Base-by-base conservation (phyloP, 2,329 filamentous ascomycete species). In the Karstenula rhodostoma region DNA sequence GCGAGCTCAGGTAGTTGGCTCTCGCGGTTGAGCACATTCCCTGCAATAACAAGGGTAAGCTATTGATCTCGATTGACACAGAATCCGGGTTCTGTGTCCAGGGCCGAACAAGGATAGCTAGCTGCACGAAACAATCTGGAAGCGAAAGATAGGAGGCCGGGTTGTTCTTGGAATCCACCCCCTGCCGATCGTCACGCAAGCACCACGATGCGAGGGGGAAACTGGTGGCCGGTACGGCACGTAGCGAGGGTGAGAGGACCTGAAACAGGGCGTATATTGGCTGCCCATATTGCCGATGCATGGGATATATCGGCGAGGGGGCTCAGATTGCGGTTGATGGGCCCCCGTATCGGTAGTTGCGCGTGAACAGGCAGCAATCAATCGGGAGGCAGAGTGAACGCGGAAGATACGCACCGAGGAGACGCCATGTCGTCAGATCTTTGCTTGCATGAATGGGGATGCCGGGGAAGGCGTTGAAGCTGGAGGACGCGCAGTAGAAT, bases 371-470 rank as follows among this genome's bases (percentile, higher is more conserved):
- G 29, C 7, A 43, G 33, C 33, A 8, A 50, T 25, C 19, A 25
- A 51, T 19, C 29, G 25, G 22, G 32, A 32, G 33, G 32, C 4
- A 19, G 35, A 44, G 15, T 43, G 29, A 56, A 32, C 19, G 47
- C 17, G 46, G 35, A 42, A 12, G 4, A 32, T 40, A 64, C 68
- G 61, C 60, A 56, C 78, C 77, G 37, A 81, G 75, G 7, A 82
- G 76, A 58, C 80, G 82, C 83, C 84, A 87, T 55, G 81, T 80
- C 17, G 77, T 64, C 19, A 87, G 68, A 65, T 86, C 83, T 56
- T 78, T 80, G n/a, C 81, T 84, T 1, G 83, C 82, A 65, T 86
- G 82, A 22, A 87, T 79, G 0, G 84, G 84, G 5, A 86, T 72
- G 0, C 84, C 84, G 0, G 84, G 84, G 63, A 85, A 86, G 0